phyloP scores from a whole-genome alignment of 169 alveolate species.

The Cryptosporidium muris region DNA sequence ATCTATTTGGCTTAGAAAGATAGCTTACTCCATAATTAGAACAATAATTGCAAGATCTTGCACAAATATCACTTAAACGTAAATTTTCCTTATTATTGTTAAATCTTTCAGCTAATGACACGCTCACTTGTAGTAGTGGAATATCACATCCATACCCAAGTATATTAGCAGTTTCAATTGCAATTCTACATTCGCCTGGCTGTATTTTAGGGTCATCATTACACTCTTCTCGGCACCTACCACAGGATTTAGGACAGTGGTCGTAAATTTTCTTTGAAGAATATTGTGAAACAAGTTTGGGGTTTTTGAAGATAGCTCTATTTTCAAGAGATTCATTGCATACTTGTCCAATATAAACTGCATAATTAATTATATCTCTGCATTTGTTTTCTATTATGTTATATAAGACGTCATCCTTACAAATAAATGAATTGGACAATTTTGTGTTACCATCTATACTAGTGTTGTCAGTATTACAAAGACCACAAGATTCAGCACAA shows the following conservation, averaged over 20 bases:
- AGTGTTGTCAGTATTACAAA: slow-evolving; percentile 4
- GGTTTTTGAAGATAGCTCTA: slow-evolving; percentile 11
- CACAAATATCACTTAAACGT: slow-evolving; percentile 40
- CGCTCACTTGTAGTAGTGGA: slow-evolving; percentile 44
- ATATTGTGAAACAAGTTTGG: background rate
- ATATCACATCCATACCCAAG: slow-evolving; percentile 57
- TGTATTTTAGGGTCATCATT: slow-evolving; percentile 42
- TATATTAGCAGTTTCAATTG: slow-evolving; percentile 49
- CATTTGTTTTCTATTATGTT: slow-evolving; percentile 18
- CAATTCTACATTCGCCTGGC: slow-evolving; percentile 55
- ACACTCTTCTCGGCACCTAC: slow-evolving; percentile 57
- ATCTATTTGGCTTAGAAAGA: background rate
- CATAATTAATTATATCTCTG: slow-evolving; percentile 43
- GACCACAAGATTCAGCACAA: slow-evolving; percentile 53
- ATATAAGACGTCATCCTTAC: slow-evolving; percentile 38
- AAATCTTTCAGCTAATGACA: slow-evolving; percentile 41
- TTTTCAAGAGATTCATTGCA: slow-evolving; percentile 42
- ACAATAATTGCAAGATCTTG: slow-evolving; percentile 61
- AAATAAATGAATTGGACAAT: background rate
- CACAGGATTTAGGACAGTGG: slow-evolving; percentile 62
- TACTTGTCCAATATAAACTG: slow-evolving; percentile 15
- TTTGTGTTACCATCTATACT: background rate
- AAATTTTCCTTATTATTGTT: slow-evolving; percentile 35
- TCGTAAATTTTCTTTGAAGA: slow-evolving; percentile 22
- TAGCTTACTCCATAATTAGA: background rate